Conservation (phyloP, 2,329 filamentous ascomycete species). For the Tolypocladium paradoxum region DNA sequence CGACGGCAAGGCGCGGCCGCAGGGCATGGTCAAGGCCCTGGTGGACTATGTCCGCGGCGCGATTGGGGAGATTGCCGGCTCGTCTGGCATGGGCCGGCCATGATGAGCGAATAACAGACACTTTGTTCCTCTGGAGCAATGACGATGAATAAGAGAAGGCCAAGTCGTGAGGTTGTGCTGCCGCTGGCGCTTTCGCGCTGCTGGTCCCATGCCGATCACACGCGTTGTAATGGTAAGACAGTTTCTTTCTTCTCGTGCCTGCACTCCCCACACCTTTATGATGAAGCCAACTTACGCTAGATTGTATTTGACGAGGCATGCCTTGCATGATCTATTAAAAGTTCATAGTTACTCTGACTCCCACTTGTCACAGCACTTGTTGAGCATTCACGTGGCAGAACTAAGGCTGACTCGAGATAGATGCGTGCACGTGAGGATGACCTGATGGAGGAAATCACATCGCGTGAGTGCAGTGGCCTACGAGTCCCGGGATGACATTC, state of each 20-base stretch:
- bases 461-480: not conserved
- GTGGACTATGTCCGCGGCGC: constrained; percentile 46
- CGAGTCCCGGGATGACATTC: not conserved
- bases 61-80: constrained; percentile 34
- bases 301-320: constrained; percentile 34
- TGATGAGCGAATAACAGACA: constrained; percentile 2
- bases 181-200: not conserved
- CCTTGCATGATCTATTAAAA: constrained; percentile 22
- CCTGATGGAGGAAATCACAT: not conserved
- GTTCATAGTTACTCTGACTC: constrained; percentile 21
- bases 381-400: not conserved
- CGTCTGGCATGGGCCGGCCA: constrained; percentile 11
- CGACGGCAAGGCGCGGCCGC: constrained; percentile 39
- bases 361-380: not conserved
- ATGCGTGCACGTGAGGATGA: not conserved
- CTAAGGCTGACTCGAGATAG: not conserved
- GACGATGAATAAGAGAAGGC: not conserved
- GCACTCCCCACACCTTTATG: constrained; percentile 12
- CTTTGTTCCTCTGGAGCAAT: not conserved
- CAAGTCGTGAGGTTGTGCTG: not conserved
- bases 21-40: constrained; percentile 56
- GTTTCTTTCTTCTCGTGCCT: not conserved
- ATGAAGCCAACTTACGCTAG: constrained; percentile 34
- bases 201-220: not conserved
- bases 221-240: constrained; percentile 2